phyloP scores from a whole-genome alignment of 2,329 filamentous ascomycete genomes.

The Myrmaecium sp. region DNA sequence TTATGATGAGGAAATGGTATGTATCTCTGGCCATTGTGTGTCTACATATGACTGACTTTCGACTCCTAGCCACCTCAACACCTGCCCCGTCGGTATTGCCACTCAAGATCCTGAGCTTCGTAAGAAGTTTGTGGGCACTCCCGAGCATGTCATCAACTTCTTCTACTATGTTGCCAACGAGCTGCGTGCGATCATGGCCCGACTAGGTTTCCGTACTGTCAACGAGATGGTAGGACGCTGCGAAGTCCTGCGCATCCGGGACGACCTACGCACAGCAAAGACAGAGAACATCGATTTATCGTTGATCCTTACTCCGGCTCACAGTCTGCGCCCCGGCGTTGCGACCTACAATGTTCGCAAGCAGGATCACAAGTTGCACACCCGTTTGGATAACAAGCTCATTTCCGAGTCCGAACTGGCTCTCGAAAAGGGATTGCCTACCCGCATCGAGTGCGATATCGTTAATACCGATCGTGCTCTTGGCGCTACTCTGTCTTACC shows the following conservation, averaged over 20 bases:
- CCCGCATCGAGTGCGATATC: constrained; percentile 85
- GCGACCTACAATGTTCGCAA: constrained; percentile 96
- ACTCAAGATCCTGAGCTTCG: constrained; percentile 89
- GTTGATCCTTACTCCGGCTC: constrained; percentile 84
- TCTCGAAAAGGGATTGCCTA: constrained; percentile 83
- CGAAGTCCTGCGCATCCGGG: constrained; percentile 69
- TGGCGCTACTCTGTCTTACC: constrained; percentile 87
- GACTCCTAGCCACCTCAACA: constrained; percentile 34
- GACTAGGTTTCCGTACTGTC: constrained; percentile 82
- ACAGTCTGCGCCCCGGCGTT: constrained; percentile 83
- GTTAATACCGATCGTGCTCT: constrained; percentile 92
- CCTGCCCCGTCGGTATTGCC: constrained; percentile 83
- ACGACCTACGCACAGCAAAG: constrained; percentile 76
- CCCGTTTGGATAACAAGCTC: constrained; percentile 89
- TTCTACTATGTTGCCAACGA: constrained; percentile 97
- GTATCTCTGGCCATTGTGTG: background rate
- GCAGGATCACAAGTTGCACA: constrained; percentile 87
- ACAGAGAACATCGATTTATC: constrained; percentile 87
- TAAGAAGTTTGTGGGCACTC: constrained; percentile 83
- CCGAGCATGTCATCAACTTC: constrained; percentile 97
- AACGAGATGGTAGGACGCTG: constrained; percentile 96
- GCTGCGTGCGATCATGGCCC: constrained; percentile 90
- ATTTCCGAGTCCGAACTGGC: constrained; percentile 91
- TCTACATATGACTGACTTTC: background rate
- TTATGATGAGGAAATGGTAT: constrained; percentile 77